phyloP scores from a whole-genome alignment of 1,139 yeast species.

The Candida mesenterica region DNA sequence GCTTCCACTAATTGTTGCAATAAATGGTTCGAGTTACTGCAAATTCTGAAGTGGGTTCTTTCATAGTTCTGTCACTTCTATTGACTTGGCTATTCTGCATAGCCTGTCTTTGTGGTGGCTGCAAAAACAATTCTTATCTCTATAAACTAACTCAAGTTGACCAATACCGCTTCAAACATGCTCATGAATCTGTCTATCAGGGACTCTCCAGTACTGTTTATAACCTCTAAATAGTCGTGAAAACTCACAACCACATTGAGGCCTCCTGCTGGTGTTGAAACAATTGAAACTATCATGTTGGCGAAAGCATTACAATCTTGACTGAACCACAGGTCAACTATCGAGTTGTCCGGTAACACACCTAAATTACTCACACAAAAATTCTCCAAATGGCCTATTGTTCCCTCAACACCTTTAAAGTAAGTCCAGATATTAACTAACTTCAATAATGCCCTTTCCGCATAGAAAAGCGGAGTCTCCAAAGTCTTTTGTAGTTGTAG shows the following conservation, averaged over 20 bases:
- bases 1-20: too few relatives aligned
- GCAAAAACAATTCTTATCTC: background rate
- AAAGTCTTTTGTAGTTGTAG: slow-evolving; percentile 6
- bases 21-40: too few relatives aligned
- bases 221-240: slow-evolving; percentile 8
- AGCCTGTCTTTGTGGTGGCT: background rate
- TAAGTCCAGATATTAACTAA: slow-evolving; percentile 9
- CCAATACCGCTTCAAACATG: slow-evolving; percentile 2
- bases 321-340: slow-evolving; percentile 10
- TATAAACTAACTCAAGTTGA: background rate
- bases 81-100: too few relatives aligned
- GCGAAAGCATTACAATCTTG: slow-evolving; percentile 10
- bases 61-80: too few relatives aligned
- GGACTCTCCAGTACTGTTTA: slow-evolving; percentile 4
- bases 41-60: too few relatives aligned
- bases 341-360: slow-evolving; percentile 2
- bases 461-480: slow-evolving; percentile 7
- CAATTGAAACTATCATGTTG: slow-evolving; percentile 6
- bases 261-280: slow-evolving; percentile 8
- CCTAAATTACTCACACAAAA: slow-evolving; percentile 10
- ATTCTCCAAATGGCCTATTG: slow-evolving; percentile 7
- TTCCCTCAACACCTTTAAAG: slow-evolving; percentile 7
- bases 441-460: slow-evolving; percentile 7
- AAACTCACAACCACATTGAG: slow-evolving; percentile 8
- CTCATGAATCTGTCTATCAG: slow-evolving; percentile 6